Conservation (phyloP, 176 grass and related monocot species). For the Oryza australiensis region DNA sequence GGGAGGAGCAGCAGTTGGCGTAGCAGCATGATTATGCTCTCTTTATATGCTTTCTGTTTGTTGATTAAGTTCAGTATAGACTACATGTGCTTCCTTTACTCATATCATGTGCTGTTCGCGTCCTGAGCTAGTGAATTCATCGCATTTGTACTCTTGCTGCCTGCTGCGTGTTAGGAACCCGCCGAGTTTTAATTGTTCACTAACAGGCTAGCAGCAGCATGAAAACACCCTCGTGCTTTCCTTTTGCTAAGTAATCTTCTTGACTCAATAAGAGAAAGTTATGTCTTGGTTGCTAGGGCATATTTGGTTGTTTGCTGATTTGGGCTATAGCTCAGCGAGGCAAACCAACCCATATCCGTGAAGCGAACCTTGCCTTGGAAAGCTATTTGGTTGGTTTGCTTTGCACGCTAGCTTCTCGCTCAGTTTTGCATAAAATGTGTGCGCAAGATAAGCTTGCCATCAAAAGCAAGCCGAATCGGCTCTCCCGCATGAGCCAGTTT, state of each 20-base stretch:
- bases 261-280: not conserved
- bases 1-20: not conserved
- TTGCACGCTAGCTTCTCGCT: too few relatives aligned
- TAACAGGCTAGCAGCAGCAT: too few relatives aligned
- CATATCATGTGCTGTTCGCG: not conserved
- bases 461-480: too few relatives aligned
- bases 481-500: too few relatives aligned
- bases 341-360: too few relatives aligned
- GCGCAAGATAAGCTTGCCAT: too few relatives aligned
- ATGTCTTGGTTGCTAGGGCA: not conserved
- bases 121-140: constrained; percentile 15
- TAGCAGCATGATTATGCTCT: not conserved
- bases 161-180: not conserved
- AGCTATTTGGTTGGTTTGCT: too few relatives aligned
- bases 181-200: not conserved
- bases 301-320: not conserved
- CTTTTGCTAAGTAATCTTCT: not conserved
- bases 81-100: not conserved
- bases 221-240: not conserved
- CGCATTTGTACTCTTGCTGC: not conserved
- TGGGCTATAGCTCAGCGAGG: too few relatives aligned
- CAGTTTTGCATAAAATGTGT: too few relatives aligned
- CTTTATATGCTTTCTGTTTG: not conserved
- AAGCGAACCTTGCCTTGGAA: too few relatives aligned
- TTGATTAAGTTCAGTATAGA: not conserved